Evolutionary conservation across 352 stramenopile species (phyloP), one percentile per base, ranked within the genome.

Genomic region (Phytophthora colocasiae): DNA sequence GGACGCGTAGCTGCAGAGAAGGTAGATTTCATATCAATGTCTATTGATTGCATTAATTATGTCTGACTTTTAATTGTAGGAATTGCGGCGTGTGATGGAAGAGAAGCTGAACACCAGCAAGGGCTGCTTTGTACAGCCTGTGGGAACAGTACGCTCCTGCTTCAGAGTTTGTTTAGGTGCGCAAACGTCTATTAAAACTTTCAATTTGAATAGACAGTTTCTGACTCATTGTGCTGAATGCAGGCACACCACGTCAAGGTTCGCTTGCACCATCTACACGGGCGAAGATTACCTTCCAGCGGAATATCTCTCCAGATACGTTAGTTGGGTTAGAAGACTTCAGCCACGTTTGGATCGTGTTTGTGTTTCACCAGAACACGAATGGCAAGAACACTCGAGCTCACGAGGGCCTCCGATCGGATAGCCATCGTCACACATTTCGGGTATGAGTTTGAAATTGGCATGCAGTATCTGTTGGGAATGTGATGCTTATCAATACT

Each of bases 331-430:
- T 97, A 14, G 73, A 87, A 19, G 54, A 80, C 6, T 97, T 96
- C 45, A 96, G 83, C 44, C 88, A 97, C 45, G 71, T 93, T n/a
- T 97, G 90, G 90, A 82, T 97, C 40, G 52, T 96, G 5, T 97
- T 97, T 49, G 81, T 96, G 10, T 97, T 97, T 55, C 88, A 97
- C 56, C 74, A 89, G 65, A 97, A 97, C 65, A 97, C 90, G 10
- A 97, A 97, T 63, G 75, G 89, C 50, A 94, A 91, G 65, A 94
- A 94, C 36, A 59, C 70, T 40, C 73, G 82, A 39, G 85, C 83
- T 6, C 83, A 92, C 41, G 48, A 78, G 32, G 82, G 83, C 19
- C 77, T 93, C 27, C 73, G 82, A 34, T 80, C 85, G 2, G 81
- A 92, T 69, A 91, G 85, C 52, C 81, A 93, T 72, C 80, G 85